These are phyloP conservation scores for Trichoderma harzianum DNA, from an alignment of 2,329 filamentous ascomycete genomes.

Conservation along the genomic window DNA sequence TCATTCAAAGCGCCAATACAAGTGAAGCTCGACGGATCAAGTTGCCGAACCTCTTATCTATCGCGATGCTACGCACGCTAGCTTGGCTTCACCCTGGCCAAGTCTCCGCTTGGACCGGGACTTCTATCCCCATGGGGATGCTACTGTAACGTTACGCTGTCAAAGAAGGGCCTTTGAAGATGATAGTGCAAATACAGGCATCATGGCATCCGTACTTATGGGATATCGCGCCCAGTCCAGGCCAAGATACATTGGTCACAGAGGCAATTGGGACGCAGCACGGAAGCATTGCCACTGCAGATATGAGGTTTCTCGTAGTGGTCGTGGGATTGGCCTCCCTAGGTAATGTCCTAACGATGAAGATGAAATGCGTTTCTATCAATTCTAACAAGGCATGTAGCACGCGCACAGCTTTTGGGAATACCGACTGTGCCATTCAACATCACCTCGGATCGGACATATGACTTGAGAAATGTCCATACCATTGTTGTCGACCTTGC, in stretches of 20 bases:
- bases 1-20: not conserved
- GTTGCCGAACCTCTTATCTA: not conserved
- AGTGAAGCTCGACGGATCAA: not conserved
- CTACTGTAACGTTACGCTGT: conserved; percentile 11
- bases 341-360: not conserved
- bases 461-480: conserved; percentile 10
- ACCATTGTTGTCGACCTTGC: conserved; percentile 8
- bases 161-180: not conserved
- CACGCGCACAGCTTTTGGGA: conserved; percentile 11
- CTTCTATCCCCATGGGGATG: conserved; percentile 4
- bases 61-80: conserved; percentile 3
- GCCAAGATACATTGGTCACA: not conserved
- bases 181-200: not conserved
- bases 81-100: not conserved
- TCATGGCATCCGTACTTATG: not conserved
- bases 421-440: conserved; percentile 19
- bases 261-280: not conserved
- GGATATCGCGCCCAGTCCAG: not conserved
- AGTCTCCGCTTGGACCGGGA: not conserved
- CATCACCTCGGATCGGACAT: conserved; percentile 1
- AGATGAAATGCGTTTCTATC: not conserved
- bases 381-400: not conserved
- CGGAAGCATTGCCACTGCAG: not conserved
- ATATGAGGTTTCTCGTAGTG: conserved; percentile 3
- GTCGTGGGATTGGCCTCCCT: not conserved